Base-by-base conservation (phyloP, 2,329 filamentous ascomycete genomes). In the Blastomyces gilchristii region DNA sequence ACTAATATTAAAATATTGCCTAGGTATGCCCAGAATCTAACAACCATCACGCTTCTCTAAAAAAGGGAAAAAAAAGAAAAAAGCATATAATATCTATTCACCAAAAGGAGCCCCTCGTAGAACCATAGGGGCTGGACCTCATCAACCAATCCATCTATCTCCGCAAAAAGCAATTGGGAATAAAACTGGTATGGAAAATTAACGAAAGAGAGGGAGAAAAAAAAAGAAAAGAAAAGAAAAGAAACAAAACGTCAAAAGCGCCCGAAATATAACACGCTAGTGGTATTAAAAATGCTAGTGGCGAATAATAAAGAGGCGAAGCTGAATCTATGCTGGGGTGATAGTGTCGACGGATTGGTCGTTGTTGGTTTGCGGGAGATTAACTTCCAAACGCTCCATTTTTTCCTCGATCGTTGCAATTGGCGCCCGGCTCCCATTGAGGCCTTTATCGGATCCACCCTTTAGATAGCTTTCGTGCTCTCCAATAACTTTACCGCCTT, bases 381-480 rank as follows among this genome's bases (percentile, higher is more conserved):
- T 52, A 18, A 69, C 64, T 6, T 59, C 60, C 61, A 69, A 47
- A 12, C 47, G 58, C 31, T 67, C 62, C 62, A 67, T 59, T 52
- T 70, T 69, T 63, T 69, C 65, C 63, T 64, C 58, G 31, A 67
- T 25, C 31, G 45, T 52, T 45, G 25, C 60, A 54, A 57, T 14
- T 45, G 49, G 39, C 25, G 67, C 67, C 63, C 72, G 68, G 14
- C 64, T 68, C 62, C 76, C 74, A 8, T 73, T 71, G 56, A 76
- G 63, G 61, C 75, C 74, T 57, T 75, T 75, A 25, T 73, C 71
- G 28, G 75, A 69, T 12, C 83, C 85, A n/a, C 93, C 93, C 66
- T 86, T 85, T n/a, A 99, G 81, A 71, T 93, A 96, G 64, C 86
- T 83, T 78, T 99, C 94, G 61, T 84, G 87, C 78, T 97, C 92